Conservation (phyloP, 495 filamentous ascomycete species). For the Neohortaea acidophila region DNA sequence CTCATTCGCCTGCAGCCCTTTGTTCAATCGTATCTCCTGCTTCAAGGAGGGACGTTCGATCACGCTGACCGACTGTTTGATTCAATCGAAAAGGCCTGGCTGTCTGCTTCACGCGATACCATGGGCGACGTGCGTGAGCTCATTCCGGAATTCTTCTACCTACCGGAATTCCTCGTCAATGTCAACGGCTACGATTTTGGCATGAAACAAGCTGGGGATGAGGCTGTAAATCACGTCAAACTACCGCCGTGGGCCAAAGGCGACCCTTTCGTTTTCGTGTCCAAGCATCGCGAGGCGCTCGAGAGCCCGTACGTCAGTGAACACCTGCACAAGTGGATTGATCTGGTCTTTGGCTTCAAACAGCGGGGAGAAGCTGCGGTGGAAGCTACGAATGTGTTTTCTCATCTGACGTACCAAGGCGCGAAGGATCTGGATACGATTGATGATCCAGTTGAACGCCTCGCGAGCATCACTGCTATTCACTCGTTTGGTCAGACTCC, state of each 20-base stretch:
- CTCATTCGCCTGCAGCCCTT: constrained; percentile 91
- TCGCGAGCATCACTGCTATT: constrained; percentile 85
- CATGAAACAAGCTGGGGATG: constrained; percentile 59
- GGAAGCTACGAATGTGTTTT: constrained; percentile 88
- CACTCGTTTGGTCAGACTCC: constrained; percentile 98
- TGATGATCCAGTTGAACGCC: constrained; percentile 65
- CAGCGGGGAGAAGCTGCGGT: constrained; percentile 87
- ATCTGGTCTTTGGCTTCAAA: constrained; percentile 87
- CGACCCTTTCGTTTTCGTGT: constrained; percentile 87
- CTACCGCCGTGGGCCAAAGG: constrained; percentile 95
- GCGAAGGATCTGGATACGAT: constrained; percentile 87
- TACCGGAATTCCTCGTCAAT: constrained; percentile 85
- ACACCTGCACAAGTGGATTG: constrained; percentile 87
- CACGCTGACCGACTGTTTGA: constrained; percentile 92
- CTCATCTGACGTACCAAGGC: constrained; percentile 85
- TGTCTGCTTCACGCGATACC: constrained; percentile 73
- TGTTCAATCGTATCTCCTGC: constrained; percentile 88
- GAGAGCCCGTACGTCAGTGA: constrained; percentile 89
- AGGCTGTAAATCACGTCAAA: constrained; percentile 64
- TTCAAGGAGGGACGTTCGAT: constrained; percentile 93
- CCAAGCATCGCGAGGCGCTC: constrained; percentile 83
- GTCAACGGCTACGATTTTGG: constrained; percentile 91
- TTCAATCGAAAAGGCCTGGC: constrained; percentile 82
- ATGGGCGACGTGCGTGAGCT: constrained; percentile 89
- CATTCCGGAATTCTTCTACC: constrained; percentile 91